These are phyloP conservation scores for Austroboletus niveus DNA, from an alignment of 1,284 basidiomycete species.

Conservation along the genomic window DNA sequence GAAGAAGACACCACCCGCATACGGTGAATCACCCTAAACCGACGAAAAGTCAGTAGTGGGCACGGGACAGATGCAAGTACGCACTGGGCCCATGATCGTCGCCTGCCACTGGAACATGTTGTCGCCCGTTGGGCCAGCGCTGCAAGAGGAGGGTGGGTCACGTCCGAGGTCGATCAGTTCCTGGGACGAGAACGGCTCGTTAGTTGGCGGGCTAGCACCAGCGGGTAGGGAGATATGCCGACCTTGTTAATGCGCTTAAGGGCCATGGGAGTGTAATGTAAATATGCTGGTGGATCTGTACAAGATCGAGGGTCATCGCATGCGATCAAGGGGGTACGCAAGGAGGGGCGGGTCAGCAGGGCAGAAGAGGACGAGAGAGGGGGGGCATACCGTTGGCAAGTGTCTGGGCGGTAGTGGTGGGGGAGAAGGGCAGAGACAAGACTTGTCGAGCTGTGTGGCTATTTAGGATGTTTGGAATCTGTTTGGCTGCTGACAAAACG, in stretches of 20 bases:
- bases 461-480: constrained; percentile 46
- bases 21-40: constrained; percentile 85
- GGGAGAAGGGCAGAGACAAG: constrained; percentile 38
- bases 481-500: constrained; percentile 37
- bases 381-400: constrained; percentile 25
- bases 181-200: constrained; percentile 42
- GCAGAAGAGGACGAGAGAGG: not conserved
- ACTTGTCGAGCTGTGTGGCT: constrained; percentile 35
- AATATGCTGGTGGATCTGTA: constrained; percentile 32
- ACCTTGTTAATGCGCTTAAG: constrained; percentile 99
- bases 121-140: constrained; percentile 92
- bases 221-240: constrained; percentile 22
- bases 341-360: not conserved
- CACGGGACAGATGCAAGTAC: constrained; percentile 30
- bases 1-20: constrained; percentile 97
- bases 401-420: constrained; percentile 34
- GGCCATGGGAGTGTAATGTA: constrained; percentile 62
- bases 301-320: constrained; percentile 40
- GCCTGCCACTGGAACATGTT: constrained; percentile 99
- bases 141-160: constrained; percentile 97
- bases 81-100: constrained; percentile 95
- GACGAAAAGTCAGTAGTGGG: constrained; percentile 10
- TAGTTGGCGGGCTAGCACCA: constrained; percentile 17
- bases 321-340: constrained; percentile 35
- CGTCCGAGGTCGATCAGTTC: constrained; percentile 97